A percentile compares a stretch with the other conserved stretches of the same genome.
These are phyloP conservation scores for Umbelopsis sp. DNA, from an alignment of 371 early-diverging fungal genomes.

Conservation along the genomic window DNA sequence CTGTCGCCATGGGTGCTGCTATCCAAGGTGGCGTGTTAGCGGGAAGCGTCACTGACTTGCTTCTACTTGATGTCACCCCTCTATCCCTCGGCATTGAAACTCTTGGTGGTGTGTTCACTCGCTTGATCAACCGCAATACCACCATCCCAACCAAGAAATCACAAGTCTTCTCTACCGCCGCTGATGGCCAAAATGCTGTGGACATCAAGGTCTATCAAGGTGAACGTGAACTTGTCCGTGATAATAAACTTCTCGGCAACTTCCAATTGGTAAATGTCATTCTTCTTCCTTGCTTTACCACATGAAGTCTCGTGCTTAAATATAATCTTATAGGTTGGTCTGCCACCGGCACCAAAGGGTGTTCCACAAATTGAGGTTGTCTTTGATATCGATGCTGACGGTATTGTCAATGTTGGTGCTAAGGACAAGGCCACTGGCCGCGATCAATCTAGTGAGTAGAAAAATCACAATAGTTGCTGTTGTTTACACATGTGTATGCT, in stretches of 20 bases:
- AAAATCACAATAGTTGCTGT: not conserved
- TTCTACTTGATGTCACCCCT: slow-evolving; percentile 98
- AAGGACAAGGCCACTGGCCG: slow-evolving; percentile 96
- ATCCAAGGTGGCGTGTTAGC: slow-evolving; percentile 98
- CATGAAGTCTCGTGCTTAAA: not conserved
- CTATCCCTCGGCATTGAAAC: slow-evolving; percentile 98
- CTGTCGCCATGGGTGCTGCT: slow-evolving; percentile 99
- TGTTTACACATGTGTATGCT: not conserved
- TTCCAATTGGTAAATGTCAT: slow-evolving; percentile 65
- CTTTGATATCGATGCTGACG: slow-evolving; percentile 99
- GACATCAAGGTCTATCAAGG: slow-evolving; percentile 99
- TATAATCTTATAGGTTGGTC: slow-evolving; percentile 47
- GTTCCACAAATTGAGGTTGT: slow-evolving; percentile 95
- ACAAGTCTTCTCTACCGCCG: slow-evolving; percentile 99
- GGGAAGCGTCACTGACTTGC: slow-evolving; percentile 93
- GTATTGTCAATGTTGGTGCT: slow-evolving; percentile 98
- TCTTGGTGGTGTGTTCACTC: slow-evolving; percentile 96
- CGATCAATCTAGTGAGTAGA: slow-evolving; percentile 78
- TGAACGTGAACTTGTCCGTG: slow-evolving; percentile 95
- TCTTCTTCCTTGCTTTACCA: not conserved
- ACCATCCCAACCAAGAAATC: slow-evolving; percentile 99
- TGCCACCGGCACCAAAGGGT: slow-evolving; percentile 92
- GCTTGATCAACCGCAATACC: slow-evolving; percentile 98
- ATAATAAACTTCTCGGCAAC: slow-evolving; percentile 98
- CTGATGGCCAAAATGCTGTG: slow-evolving; percentile 98